Base-by-base conservation (phyloP, 192 early-diverging fungal species). In the Backusella tarrabulga region DNA sequence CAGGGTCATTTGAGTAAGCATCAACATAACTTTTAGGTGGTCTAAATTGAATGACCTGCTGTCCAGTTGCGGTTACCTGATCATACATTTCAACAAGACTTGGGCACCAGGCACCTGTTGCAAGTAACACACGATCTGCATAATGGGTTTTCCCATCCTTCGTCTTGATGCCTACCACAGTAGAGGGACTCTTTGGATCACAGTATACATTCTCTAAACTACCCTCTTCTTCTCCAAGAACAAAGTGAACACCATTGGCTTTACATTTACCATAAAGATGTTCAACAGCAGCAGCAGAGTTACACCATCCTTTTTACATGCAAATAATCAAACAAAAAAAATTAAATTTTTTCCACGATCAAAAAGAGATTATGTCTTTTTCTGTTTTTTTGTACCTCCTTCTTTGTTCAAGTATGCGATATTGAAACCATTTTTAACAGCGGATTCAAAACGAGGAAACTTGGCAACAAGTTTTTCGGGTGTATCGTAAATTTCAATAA, bases 1-100 rank as follows among this genome's bases (percentile, higher is more conserved):
- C 84, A 17, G 87, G 86, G 23, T 80, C 83, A 11, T 72, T 68
- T 19, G 44, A 60, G 17, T 74, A 72, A 12, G 68, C 35, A 23
- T 70, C 68, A 23, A 23, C n/a, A 29, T 63, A 63, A 23, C 12
- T 36, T 36, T 67, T 67, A 5, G 83, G 78, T 42, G 83, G 68
- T 34, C 77, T 74, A 71, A 88, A 76, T 11, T 89, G 87, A 1
- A 89, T 44, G 29, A 90, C 88, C 19, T 85, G 75, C 72, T 88
- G 86, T 41, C 83, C 88, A 21, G 81, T 77, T 8, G 88, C 80
- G 3, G 76, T 66, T 29, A 90, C 46, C 11, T 83, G 26, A 19
- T 72, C 76, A 36, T 68, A 41, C 34, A 86, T 46, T 12, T 84
- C 79, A 4, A 90, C n/a, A 15, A 89, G 0, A 5, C 80, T 77